A percentile compares a stretch with the other conserved stretches of the same genome.
phyloP scores from a whole-genome alignment of 1,139 yeast genomes.

The Pichia sp. region DNA sequence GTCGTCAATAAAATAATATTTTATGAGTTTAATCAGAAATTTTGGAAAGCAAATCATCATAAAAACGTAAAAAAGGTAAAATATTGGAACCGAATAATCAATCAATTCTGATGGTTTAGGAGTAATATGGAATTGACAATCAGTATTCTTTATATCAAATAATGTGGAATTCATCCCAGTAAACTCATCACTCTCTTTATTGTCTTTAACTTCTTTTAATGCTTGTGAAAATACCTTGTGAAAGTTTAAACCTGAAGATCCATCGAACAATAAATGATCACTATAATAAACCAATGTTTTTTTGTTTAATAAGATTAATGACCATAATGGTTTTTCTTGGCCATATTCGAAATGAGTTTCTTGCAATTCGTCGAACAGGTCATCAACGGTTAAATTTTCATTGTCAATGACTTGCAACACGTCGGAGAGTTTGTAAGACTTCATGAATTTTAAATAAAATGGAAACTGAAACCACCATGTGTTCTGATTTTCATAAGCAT shows the following conservation, averaged over 20 bases:
- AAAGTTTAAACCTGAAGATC: conserved; percentile 34
- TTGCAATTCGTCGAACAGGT: conserved; percentile 7
- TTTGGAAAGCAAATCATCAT: conserved; percentile 11
- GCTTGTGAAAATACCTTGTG: conserved; percentile 30
- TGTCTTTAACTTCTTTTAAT: not conserved
- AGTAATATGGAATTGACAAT: conserved; percentile 4
- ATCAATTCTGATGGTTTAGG: conserved; percentile 15
- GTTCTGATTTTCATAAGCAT: conserved; percentile 6
- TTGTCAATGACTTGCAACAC: conserved; percentile 11
- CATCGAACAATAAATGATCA: conserved; percentile 38
- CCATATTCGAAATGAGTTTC: conserved; percentile 9
- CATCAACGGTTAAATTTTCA: not conserved
- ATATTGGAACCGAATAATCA: conserved; percentile 13
- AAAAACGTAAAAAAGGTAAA: conserved; percentile 9
- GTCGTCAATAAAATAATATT: conserved; percentile 13
- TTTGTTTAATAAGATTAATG: conserved; percentile 13
- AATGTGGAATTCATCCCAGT: conserved; percentile 1
- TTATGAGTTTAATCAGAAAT: conserved; percentile 3
- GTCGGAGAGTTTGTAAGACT: conserved; percentile 6
- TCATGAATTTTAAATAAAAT: conserved; percentile 10
- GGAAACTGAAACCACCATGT: not conserved
- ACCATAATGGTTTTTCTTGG: conserved; percentile 15
- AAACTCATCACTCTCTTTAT: not conserved
- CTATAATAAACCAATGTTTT: conserved; percentile 27
- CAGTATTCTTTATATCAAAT: conserved; percentile 3